Conservation (phyloP, 2,329 filamentous ascomycete genomes). For the Colletotrichum chrysophilum region DNA sequence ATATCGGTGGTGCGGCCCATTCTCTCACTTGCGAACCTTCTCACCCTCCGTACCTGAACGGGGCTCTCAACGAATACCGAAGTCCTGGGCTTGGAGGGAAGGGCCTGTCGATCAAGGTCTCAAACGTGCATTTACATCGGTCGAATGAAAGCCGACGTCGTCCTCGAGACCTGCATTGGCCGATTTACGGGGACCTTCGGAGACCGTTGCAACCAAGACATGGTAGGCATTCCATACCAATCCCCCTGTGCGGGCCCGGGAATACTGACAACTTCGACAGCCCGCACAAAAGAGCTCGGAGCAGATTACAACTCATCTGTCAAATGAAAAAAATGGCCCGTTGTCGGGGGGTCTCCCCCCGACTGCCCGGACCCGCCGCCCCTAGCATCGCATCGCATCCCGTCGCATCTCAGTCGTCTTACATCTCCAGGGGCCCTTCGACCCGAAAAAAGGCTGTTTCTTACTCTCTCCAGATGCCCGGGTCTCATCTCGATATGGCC, state of each 20-base stretch:
- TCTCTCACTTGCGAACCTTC: neutral
- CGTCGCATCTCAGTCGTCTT: neutral
- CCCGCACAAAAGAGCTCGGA: neutral
- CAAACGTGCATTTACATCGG: slow-evolving; percentile 16
- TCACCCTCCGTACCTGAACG: neutral
- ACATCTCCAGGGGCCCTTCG: neutral
- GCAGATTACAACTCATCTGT: neutral
- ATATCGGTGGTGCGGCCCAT: neutral
- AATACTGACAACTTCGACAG: neutral
- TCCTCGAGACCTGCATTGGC: slow-evolving; percentile 19
- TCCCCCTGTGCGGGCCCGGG: neutral
- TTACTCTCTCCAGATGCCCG: slow-evolving; percentile 17
- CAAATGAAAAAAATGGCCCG: neutral
- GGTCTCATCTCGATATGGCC: slow-evolving; percentile 7
- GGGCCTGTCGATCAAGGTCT: slow-evolving; percentile 26
- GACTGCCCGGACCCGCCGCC: neutral
- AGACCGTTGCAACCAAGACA: slow-evolving; percentile 9
- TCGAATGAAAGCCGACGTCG: slow-evolving; percentile 6
- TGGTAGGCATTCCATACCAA: neutral
- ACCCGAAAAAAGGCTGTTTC: neutral
- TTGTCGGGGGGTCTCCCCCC: neutral
- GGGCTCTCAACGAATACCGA: slow-evolving; percentile 7
- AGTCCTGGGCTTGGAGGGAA: slow-evolving; percentile 25
- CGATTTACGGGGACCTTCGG: slow-evolving; percentile 7
- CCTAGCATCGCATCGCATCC: slow-evolving; percentile 2